Percentiles rank a stretch among this genome's conserved stretches.
These are phyloP conservation scores for Suillus lakei DNA, from an alignment of 768 basidiomycete genomes.

Conservation along the genomic window DNA sequence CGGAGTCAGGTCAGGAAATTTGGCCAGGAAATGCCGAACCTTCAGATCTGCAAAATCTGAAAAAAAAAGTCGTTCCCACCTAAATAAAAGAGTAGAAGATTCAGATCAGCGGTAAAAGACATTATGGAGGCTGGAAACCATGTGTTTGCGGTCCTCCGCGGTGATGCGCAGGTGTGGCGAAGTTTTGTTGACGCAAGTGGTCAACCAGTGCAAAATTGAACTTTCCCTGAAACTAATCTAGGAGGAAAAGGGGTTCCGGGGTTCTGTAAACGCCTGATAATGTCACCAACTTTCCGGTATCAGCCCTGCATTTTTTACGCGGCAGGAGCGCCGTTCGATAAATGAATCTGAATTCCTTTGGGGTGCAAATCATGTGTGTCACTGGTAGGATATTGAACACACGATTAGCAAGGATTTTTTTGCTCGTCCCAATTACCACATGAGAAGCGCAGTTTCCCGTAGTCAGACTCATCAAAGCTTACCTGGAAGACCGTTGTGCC, in stretches of 20 bases:
- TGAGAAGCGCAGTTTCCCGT: not conserved
- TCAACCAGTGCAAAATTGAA: not conserved
- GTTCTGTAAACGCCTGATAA: slow-evolving; percentile 4
- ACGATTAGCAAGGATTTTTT: not conserved
- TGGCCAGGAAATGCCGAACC: not conserved
- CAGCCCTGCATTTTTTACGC: not conserved
- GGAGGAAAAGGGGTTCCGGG: not conserved
- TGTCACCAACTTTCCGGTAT: not conserved
- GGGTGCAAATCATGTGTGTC: not conserved
- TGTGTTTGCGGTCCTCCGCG: not conserved
- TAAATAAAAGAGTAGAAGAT: not conserved
- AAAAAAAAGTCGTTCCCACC: not conserved
- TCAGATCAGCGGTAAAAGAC: not conserved
- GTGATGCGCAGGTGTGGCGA: not conserved
- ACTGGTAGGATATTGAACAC: not conserved
- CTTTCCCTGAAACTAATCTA: not conserved
- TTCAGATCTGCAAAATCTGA: not conserved
- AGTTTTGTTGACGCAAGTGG: not conserved
- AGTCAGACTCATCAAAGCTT: not conserved
- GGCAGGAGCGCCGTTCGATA: not conserved
- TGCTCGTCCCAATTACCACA: not conserved
- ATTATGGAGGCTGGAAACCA: not conserved
- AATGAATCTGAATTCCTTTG: not conserved
- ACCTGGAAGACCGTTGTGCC: not conserved
- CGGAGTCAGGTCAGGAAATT: not conserved